A percentile compares a stretch with the other conserved stretches of the same genome.
Conservation (phyloP, 2,329 filamentous ascomycete species). For the Alternaria brassicae region DNA sequence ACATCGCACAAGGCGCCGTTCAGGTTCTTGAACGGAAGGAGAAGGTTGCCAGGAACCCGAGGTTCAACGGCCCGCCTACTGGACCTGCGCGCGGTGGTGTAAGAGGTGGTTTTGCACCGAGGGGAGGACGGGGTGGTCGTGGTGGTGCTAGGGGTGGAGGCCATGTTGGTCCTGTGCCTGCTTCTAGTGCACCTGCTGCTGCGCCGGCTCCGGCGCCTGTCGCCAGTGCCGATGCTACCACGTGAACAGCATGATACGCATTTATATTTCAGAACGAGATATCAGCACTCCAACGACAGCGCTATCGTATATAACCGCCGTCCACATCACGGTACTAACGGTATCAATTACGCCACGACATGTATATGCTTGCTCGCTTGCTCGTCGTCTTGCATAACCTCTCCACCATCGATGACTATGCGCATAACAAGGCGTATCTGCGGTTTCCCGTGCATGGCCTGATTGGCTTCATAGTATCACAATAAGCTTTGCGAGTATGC, state of each 20-base stretch:
- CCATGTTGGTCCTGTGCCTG: conserved; percentile 23
- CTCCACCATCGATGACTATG: neutral
- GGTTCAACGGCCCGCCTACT: conserved; percentile 37
- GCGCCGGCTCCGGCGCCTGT: conserved; percentile 13
- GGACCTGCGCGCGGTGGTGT: conserved; percentile 41
- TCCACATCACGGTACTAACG: neutral
- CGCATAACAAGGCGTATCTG: neutral
- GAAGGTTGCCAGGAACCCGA: conserved; percentile 40
- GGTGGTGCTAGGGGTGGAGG: conserved; percentile 43
- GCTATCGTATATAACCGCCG: neutral
- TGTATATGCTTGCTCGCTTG: neutral
- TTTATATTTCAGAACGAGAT: neutral
- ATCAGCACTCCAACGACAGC: neutral
- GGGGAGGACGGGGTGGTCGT: conserved; percentile 46
- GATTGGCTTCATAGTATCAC: neutral
- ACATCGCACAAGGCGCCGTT: conserved; percentile 83
- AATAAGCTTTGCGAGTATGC: neutral
- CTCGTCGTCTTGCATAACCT: neutral
- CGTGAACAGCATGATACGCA: neutral
- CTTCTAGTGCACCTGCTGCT: conserved; percentile 14
- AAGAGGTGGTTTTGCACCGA: conserved; percentile 42
- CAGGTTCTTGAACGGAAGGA: conserved; percentile 86
- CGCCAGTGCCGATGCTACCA: conserved; percentile 15
- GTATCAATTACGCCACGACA: neutral
- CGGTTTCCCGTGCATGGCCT: no score